phyloP scores from a whole-genome alignment of 768 basidiomycete genomes.

The Lactifluus hygrophoroides region DNA sequence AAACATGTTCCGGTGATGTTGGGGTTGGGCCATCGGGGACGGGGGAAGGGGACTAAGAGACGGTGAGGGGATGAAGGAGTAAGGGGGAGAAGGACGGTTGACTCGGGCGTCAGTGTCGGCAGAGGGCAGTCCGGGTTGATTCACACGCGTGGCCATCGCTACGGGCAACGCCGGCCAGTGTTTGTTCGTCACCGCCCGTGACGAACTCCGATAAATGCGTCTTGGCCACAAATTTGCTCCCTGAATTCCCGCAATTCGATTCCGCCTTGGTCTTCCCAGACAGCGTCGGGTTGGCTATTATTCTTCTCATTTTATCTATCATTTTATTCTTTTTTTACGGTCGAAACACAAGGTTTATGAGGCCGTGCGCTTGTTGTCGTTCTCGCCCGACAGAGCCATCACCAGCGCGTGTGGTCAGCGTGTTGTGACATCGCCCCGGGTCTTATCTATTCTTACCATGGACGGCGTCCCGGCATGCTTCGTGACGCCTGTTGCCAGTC shows the following conservation, averaged over 20 bases:
- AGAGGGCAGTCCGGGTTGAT: slow-evolving; percentile 28
- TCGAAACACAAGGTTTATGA: slow-evolving; percentile 19
- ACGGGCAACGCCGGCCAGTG: slow-evolving; percentile 29
- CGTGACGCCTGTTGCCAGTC: not conserved
- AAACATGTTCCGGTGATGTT: slow-evolving; percentile 15
- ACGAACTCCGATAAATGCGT: slow-evolving; percentile 29
- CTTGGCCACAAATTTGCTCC: slow-evolving; percentile 22
- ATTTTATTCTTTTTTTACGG: slow-evolving; percentile 11
- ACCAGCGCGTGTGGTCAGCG: slow-evolving; percentile 19
- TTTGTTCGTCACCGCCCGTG: slow-evolving; percentile 30
- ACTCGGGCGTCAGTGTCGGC: slow-evolving; percentile 31
- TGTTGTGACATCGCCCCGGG: slow-evolving; percentile 20
- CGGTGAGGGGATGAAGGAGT: slow-evolving; percentile 24
- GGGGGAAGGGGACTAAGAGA: slow-evolving; percentile 22
- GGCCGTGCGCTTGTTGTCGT: slow-evolving; percentile 20
- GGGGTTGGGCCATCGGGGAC: slow-evolving; percentile 21
- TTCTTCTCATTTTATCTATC: not conserved
- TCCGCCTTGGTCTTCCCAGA: slow-evolving; percentile 11
- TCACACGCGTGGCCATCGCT: slow-evolving; percentile 32
- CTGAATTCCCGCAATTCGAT: slow-evolving; percentile 14
- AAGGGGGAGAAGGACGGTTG: slow-evolving; percentile 28
- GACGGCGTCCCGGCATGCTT: slow-evolving; percentile 8
- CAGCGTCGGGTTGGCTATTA: not conserved
- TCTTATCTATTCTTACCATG: slow-evolving; percentile 18
- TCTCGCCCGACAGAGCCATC: slow-evolving; percentile 19